Evolutionary conservation across 345 rosid genomes (phyloP).

Genomic region (Cochlearia excelsa): DNA sequence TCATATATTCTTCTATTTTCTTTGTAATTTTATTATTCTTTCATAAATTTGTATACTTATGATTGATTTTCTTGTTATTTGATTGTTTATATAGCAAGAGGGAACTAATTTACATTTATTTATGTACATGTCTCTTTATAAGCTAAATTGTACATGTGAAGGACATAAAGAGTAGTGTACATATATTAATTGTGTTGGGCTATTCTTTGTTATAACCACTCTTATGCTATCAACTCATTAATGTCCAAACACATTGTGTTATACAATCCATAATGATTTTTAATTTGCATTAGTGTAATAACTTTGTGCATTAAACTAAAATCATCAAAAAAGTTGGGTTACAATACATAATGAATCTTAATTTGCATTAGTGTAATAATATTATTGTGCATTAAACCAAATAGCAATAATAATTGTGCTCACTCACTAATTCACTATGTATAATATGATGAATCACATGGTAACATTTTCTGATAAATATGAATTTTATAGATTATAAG

Average conservation of each 20-base stretch:
- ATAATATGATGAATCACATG: too few species aligned
- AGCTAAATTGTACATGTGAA: conserved; percentile 30
- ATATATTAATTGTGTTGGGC: conserved; percentile 24
- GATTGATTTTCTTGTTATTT: conserved; percentile 26
- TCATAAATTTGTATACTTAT: conserved; percentile 4
- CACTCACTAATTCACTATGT: too few species aligned
- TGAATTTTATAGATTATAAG: too few species aligned
- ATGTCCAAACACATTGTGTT: not conserved
- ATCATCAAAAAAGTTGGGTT: too few species aligned
- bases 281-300: conserved; percentile 1
- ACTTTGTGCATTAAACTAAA: too few species aligned
- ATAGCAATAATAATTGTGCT: too few species aligned
- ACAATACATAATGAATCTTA: too few species aligned
- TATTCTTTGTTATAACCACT: conserved; percentile 22
- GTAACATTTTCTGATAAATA: too few species aligned
- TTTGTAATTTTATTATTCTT: too few species aligned
- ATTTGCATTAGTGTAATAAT: too few species aligned
- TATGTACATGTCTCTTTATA: too few species aligned
- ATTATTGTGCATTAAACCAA: too few species aligned
- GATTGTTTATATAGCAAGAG: conserved; percentile 12
- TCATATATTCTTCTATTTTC: not conserved
- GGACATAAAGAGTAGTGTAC: conserved; percentile 29
- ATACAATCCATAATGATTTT: not conserved
- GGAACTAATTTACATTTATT: not conserved
- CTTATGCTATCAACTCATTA: conserved; percentile 16